phyloP scores from a whole-genome alignment of 2,329 filamentous ascomycete genomes.

The Colletotrichum lentis region DNA sequence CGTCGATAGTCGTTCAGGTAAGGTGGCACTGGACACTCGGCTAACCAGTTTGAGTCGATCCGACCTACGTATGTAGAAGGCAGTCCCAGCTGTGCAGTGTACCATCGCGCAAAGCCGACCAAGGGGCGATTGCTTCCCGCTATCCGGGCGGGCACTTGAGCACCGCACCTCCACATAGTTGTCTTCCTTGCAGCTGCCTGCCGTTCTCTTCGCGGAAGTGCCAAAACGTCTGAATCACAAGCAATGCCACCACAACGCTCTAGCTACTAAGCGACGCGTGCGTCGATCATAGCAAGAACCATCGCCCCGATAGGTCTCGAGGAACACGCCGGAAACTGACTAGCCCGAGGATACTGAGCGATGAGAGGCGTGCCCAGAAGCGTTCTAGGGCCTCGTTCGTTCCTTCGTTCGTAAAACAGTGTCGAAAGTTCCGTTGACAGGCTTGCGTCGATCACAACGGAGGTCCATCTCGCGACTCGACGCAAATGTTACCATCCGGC shows the following conservation, averaged over 20 bases:
- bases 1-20: constrained; percentile 22
- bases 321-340: constrained; percentile 25
- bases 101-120: constrained; percentile 30
- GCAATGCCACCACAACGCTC: constrained; percentile 4
- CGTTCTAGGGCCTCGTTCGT: constrained; percentile 13
- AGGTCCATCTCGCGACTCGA: neutral
- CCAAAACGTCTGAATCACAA: constrained; percentile 9
- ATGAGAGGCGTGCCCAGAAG: constrained; percentile 28
- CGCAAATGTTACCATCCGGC: neutral
- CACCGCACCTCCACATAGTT: constrained; percentile 22
- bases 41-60: constrained; percentile 28
- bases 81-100: constrained; percentile 7
- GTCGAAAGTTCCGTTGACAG: neutral
- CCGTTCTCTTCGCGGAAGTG: constrained; percentile 15
- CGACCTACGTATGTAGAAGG: constrained; percentile 5
- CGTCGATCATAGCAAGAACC: neutral
- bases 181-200: constrained; percentile 14
- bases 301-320: constrained; percentile 9
- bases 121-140: constrained; percentile 32
- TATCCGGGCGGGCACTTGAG: constrained; percentile 26
- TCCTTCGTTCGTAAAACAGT: constrained; percentile 24
- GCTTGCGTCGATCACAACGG: constrained; percentile 17
- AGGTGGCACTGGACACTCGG: constrained; percentile 23
- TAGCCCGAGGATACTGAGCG: constrained; percentile 30
- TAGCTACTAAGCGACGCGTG: constrained; percentile 27